Conservation (phyloP, 1,284 basidiomycete genomes). For the Cystobasidium pallidum region DNA sequence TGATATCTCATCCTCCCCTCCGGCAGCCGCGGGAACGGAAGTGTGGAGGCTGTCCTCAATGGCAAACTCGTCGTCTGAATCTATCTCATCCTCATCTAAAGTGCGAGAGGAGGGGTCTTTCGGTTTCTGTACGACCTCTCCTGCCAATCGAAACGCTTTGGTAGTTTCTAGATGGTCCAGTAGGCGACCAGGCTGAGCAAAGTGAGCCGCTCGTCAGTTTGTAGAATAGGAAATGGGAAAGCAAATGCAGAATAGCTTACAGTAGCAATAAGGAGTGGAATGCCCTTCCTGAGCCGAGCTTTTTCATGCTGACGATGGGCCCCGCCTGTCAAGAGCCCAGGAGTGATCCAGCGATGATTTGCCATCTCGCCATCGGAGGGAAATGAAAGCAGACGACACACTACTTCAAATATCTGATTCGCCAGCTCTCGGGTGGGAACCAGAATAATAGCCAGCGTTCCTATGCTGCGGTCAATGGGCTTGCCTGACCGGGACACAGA, state of each 20-base stretch:
- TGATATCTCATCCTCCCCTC: conserved; percentile 29
- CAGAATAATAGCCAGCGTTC: conserved; percentile 66
- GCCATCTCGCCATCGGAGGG: not conserved
- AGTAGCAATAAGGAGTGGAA: conserved; percentile 72
- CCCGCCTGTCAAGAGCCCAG: conserved; percentile 84
- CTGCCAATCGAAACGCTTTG: conserved; percentile 55
- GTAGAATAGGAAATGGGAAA: not conserved
- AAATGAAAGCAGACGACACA: conserved; percentile 33
- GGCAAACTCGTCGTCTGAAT: conserved; percentile 44
- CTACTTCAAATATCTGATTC: conserved; percentile 72
- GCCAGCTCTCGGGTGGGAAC: conserved; percentile 73
- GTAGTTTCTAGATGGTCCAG: conserved; percentile 81
- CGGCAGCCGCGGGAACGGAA: not conserved
- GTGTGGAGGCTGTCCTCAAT: conserved; percentile 28
- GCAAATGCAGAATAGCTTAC: conserved; percentile 15
- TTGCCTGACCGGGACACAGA: conserved; percentile 55
- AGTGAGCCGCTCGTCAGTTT: not conserved
- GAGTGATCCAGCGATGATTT: conserved; percentile 65
- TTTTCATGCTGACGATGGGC: conserved; percentile 74
- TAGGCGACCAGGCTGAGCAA: conserved; percentile 63
- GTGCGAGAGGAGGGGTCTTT: conserved; percentile 19
- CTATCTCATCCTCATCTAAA: not conserved
- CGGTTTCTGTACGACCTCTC: conserved; percentile 46
- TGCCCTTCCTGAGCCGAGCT: conserved; percentile 69
- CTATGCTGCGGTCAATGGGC: conserved; percentile 72